Evolutionary conservation across 805 yeast species (phyloP), one percentile per base, ranked within the genome.

Genomic region (Blastobotrys robertii): DNA sequence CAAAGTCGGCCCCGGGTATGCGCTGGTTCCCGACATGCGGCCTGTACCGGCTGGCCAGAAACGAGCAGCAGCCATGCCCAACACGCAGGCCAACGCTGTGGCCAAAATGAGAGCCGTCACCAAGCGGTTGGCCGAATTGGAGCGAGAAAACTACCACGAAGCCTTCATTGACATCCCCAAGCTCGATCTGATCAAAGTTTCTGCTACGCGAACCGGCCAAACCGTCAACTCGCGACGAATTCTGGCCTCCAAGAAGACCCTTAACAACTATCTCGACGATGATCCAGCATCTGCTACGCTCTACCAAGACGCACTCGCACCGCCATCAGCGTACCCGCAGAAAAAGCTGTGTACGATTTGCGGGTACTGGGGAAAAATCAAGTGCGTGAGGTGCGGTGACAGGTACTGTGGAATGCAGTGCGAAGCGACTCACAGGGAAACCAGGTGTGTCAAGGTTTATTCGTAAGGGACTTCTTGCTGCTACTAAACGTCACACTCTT

Each of bases 211-310:
- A 2, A 32, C 30, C n/a, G 56, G 56, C 4, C 14, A 37, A 28
- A 58, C 65, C 0, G 55, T 57, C 14, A 60, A 56, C 37, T 50
- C 61, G 2, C 49, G 69, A 8, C 58, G 66, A 35, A 59, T 68
- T 9, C 51, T 67, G 8, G 64, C 54, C 5, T 62, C 68, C 7
- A 58, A 57, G 35, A 67, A 66, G 44, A 56, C 66, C 1, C 48
- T 67, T 12, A 54, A 57, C 5, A 66, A 67, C 39, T 60, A 60
- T 35, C 53, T 65, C 34, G 72, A 67, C 42, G 72, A 67, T 41
- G 72, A 67, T 43, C 60, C 59, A 2, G 38, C 45, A 5, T 55
- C 60, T 7, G 56, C 65, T 3, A 53, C 51, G 30, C 38, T 46
- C 29, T 63, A 53, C 44, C 43, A 49, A 32, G 51, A 56, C 3